Conservation (phyloP, 441 rosid genomes). For the Pelargonium cotyledonis region DNA sequence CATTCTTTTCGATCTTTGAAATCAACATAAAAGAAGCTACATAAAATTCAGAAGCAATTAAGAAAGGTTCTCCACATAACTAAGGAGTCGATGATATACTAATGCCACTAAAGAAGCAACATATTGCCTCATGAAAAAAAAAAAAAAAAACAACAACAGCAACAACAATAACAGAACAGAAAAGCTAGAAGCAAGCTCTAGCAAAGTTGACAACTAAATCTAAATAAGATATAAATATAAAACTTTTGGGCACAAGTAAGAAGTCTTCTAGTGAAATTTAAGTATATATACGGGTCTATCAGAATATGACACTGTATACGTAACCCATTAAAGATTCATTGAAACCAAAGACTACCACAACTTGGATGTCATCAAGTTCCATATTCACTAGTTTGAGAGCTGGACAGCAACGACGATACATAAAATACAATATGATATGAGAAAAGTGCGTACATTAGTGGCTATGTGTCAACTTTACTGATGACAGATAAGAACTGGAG, state of each 20-base stretch:
- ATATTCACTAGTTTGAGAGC: not conserved
- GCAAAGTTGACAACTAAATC: too few relatives aligned
- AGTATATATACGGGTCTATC: not conserved
- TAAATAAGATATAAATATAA: too few relatives aligned
- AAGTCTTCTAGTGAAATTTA: too few relatives aligned
- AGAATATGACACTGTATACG: not conserved
- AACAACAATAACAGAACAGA: too few relatives aligned
- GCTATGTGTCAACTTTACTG: not conserved
- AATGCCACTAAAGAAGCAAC: not conserved
- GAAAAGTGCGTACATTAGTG: not conserved
- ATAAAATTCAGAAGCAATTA: not conserved
- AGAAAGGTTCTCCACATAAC: not conserved
- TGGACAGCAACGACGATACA: not conserved
- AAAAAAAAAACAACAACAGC: too few relatives aligned
- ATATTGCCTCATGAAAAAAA: not conserved
- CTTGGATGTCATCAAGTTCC: not conserved
- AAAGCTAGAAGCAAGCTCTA: too few relatives aligned
- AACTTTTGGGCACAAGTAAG: too few relatives aligned
- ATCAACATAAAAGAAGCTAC: not conserved
- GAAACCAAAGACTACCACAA: not conserved
- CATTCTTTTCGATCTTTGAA: conserved; percentile 30
- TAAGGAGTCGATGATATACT: not conserved
- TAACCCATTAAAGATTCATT: not conserved
- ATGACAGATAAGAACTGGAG: not conserved
- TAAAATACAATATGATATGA: not conserved